Evolutionary conservation across 805 yeast genomes (phyloP), one percentile per base, ranked within the genome.

Genomic region (Metahyphopichia silvanorum): DNA sequence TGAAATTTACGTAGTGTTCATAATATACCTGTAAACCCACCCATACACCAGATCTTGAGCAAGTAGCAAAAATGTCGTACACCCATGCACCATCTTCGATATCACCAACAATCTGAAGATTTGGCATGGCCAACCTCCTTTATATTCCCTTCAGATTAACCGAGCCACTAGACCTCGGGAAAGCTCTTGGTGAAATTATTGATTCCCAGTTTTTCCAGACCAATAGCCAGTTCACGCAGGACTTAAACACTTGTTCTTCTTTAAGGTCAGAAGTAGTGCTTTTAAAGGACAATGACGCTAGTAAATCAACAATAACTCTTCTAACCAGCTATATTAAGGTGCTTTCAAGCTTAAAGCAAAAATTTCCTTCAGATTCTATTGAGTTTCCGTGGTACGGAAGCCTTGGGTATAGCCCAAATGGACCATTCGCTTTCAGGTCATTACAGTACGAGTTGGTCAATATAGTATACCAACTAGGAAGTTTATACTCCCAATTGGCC

Each of bases 371-470:
- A 18, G 82, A 81, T 40, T 63, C 71, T 13, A 57, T 76, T 6
- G 71, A 67, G 23, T 82, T 86, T 43, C 66, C 76, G 0, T 91
- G 97, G 98, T 75, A 63, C 48, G 80, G 81, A 15, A 75, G 86
- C 1, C 57, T 85, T 4, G 81, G 85, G 0, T 71, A 73, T 32
- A 62, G 78, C 13, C 66, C 72, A 2, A 56, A 68, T 6, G 74
- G 76, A 0, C 74, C 77, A 1, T 59, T 69, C 12, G 63, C 57
- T 29, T 47, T 63, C 23, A 53, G 58, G 17, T 76, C 87, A 0
- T 51, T 85, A 4, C 42, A 52, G 16, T 78, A 73, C 46, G 97
- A 89, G 51, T 66, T 65, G 40, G 49, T 72, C 26, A 83, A 84
- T 47, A 51, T 85, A 0, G 47, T 80, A 5, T 88, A 74, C 59